phyloP scores from a whole-genome alignment of 2,329 filamentous ascomycete species.

The Fusarium sp. region DNA sequence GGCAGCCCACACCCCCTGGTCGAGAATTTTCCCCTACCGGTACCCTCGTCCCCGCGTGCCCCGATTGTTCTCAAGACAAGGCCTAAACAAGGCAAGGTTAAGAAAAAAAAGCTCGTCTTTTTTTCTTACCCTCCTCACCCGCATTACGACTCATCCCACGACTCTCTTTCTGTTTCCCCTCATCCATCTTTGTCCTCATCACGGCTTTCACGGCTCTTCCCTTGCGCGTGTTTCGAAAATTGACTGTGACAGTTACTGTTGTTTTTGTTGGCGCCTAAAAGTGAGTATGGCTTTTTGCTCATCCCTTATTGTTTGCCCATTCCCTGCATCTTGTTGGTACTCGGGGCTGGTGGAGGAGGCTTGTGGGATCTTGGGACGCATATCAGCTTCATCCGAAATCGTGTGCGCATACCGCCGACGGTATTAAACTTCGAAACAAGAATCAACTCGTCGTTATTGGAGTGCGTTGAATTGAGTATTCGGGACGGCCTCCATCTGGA shows the following conservation, averaged over 20 bases:
- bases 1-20: constrained; percentile 45
- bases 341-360: constrained; percentile 31
- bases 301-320: constrained; percentile 28
- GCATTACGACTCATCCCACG: constrained; percentile 49
- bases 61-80: constrained; percentile 47
- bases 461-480: constrained; percentile 1
- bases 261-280: constrained; percentile 64
- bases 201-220: constrained; percentile 57
- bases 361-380: constrained; percentile 24
- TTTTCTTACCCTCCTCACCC: constrained; percentile 44
- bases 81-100: constrained; percentile 47
- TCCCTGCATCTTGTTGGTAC: constrained; percentile 34
- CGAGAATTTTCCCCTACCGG: constrained; percentile 47
- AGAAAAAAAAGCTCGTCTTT: constrained; percentile 50
- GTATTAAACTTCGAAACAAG: constrained; percentile 5
- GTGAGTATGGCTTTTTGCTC: constrained; percentile 53
- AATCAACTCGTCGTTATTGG: not conserved
- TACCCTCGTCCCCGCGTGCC: constrained; percentile 46
- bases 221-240: constrained; percentile 57
- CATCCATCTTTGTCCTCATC: constrained; percentile 48
- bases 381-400: constrained; percentile 24
- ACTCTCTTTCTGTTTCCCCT: constrained; percentile 49
- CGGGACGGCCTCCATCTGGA: not conserved
- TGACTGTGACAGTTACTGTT: constrained; percentile 55
- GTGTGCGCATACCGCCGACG: constrained; percentile 19